Evolutionary conservation across 2,329 filamentous ascomycete species (phyloP).

Genomic region (Davidsoniella eucalypti): DNA sequence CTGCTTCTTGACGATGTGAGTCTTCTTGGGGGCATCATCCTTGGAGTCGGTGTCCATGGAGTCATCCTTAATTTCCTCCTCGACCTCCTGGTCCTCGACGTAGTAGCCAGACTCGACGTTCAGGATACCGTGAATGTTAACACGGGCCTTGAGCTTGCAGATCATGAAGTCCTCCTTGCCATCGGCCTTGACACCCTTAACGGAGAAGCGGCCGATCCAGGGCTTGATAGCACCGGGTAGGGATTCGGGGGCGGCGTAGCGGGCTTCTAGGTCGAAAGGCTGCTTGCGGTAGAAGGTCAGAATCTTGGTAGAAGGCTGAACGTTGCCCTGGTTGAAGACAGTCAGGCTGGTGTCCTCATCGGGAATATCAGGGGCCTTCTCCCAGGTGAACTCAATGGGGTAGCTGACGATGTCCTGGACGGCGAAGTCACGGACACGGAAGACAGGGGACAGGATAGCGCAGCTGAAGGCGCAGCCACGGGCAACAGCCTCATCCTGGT

Average conservation of each 20-base stretch:
- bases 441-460: slow-evolving; percentile 89
- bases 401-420: slow-evolving; percentile 97
- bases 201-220: slow-evolving; percentile 94
- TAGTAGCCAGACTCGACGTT: slow-evolving; percentile 97
- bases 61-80: slow-evolving; percentile 75
- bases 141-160: slow-evolving; percentile 94
- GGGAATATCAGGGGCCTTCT: slow-evolving; percentile 94
- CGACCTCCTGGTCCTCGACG: slow-evolving; percentile 92
- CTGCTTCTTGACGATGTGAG: slow-evolving; percentile 97
- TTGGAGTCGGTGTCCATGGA: slow-evolving; percentile 33
- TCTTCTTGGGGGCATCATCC: slow-evolving; percentile 60
- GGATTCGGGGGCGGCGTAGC: slow-evolving; percentile 71
- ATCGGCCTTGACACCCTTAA: slow-evolving; percentile 92
- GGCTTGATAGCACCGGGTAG: slow-evolving; percentile 82
- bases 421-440: slow-evolving; percentile 95
- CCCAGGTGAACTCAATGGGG: slow-evolving; percentile 97
- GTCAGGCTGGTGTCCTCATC: slow-evolving; percentile 96
- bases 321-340: slow-evolving; percentile 93
- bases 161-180: slow-evolving; percentile 97
- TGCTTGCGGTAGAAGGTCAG: slow-evolving; percentile 98
- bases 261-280: slow-evolving; percentile 87
- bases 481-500: slow-evolving; percentile 94
- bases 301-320: slow-evolving; percentile 97
- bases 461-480: slow-evolving; percentile 95
- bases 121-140: slow-evolving; percentile 90